Conservation (phyloP, 1,284 basidiomycete genomes). For the Irpex sp. region DNA sequence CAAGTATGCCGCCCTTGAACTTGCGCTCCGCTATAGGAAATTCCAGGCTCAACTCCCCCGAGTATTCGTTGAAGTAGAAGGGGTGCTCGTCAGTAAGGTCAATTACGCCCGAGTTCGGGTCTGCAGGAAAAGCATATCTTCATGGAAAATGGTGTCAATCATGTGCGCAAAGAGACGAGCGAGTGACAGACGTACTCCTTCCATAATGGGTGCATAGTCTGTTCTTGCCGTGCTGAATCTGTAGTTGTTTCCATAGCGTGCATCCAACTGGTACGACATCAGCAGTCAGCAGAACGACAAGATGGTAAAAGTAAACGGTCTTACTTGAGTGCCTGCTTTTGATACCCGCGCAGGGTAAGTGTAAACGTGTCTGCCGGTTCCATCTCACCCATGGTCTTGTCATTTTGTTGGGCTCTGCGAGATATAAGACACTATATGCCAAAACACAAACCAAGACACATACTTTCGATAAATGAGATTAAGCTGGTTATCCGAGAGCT, state of each 20-base stretch:
- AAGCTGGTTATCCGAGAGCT: conserved; percentile 75
- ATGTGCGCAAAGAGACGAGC: conserved; percentile 1
- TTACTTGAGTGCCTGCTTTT: conserved; percentile 87
- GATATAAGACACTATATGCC: background rate
- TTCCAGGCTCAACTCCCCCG: conserved; percentile 89
- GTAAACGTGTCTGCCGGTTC: conserved; percentile 81
- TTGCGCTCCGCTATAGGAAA: conserved; percentile 83
- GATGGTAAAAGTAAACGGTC: conserved; percentile 17
- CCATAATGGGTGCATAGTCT: conserved; percentile 92
- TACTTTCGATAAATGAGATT: conserved; percentile 82
- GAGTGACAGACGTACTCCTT: conserved; percentile 64
- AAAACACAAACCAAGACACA: conserved; percentile 11
- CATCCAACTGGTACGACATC: conserved; percentile 75
- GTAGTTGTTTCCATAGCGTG: conserved; percentile 78
- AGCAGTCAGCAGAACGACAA: background rate
- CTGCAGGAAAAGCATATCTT: conserved; percentile 68
- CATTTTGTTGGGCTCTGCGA: conserved; percentile 78
- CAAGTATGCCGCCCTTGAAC: conserved; percentile 84
- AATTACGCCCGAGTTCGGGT: conserved; percentile 51
- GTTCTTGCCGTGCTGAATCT: conserved; percentile 63
- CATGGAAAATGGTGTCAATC: background rate
- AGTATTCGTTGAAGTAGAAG: conserved; percentile 90
- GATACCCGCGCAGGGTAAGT: conserved; percentile 82
- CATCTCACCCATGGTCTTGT: conserved; percentile 75
- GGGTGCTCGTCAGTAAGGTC: conserved; percentile 69